Evolutionary conservation across 345 rosid genomes (phyloP), one percentile per base, ranked within the genome.

Genomic region (Gossypium longicalyx): DNA sequence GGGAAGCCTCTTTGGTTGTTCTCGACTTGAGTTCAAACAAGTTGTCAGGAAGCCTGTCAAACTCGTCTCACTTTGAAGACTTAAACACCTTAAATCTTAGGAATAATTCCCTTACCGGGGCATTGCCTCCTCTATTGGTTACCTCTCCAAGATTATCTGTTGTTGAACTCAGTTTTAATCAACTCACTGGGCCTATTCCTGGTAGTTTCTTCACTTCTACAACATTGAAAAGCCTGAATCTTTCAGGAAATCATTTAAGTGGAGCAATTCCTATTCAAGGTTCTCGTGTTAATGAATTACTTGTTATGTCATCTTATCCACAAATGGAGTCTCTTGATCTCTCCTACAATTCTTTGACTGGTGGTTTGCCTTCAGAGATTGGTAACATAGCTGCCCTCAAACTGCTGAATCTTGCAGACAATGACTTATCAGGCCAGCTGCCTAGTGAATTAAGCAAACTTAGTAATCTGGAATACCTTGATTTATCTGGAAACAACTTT

Each of bases 291-390:
- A 87, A 85, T 72, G 93, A 86, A 79, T 84, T 92, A 52, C 63
- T 88, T 73, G 77, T 77, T 70, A 45, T 87, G 75, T 84, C 82
- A 66, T 72, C 84, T 73, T 73, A 65, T 77, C 85, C 88, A 49
- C 85, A 43, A 41, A 80, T 92, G 90, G 97, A 90, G 83, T 89
- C 78, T 79, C 95, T 94, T 79, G 98, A 94, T 85, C 97, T 94
- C 74, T 94, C 97, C 12, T 64, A 85, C 58, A 94, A 94, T 83
- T 86, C 85, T 70, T 84, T 94, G 73, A 74, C 79, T 8, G 97
- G 93, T 72, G 65, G 63, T 67, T 82, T 94, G 81, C 89, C 95
- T 59, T 80, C 87, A 7, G 89, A 84, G 61, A 83, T 92, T 49
- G 92, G 97, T 67, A 81, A 86, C 65, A 53, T 89, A 84, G 92